Evolutionary conservation across 805 yeast genomes (phyloP), one percentile per base, ranked within the genome.

Genomic region (Isabelozyma gotoi): DNA sequence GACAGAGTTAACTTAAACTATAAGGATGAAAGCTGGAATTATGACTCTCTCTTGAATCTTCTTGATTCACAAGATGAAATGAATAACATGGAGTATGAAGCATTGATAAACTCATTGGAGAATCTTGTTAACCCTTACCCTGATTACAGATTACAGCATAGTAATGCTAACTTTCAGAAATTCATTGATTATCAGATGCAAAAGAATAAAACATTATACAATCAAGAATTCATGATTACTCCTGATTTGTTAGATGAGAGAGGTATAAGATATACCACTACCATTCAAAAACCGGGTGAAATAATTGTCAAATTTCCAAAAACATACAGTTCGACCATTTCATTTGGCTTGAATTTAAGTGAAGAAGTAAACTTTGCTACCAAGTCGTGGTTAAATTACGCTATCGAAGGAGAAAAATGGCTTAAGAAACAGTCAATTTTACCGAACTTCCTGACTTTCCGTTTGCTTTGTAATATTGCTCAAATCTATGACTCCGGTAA

Each of bases 241-340:
- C 85, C 88, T 0, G 62, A 68, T 7, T 49, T 67, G 20, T 58
- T 85, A n/a, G 46, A 51, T n/a, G 61, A 66, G 16, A 51, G 72
- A 24, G 84, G 82, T 0, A 81, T 85, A 15, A 63, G 56, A 4
- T 76, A 68, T 19, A 63, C 69, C 36, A 71, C 76, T 5, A 63
- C 77, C 0, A 56, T 71, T n/a, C 91, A 85, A 56, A 68, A 67
- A 32, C 81, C 84, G 0, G 87, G 88, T 1, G 86, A 85, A 29
- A 71, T 73, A 43, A 62, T 85, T 5, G 65, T 84, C 45, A 80
- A 75, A 43, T 81, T 65, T 49, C 89, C 91, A 0, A 69, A 71
- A 42, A 55, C 78, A 0, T 84, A 78, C 54, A 66, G 83, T 1
- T 59, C 80, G 11, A 63, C 59, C 4, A 55, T 82, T 3, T 78